Conservation (phyloP, 441 rosid genomes). For the Croton laevigatus region DNA sequence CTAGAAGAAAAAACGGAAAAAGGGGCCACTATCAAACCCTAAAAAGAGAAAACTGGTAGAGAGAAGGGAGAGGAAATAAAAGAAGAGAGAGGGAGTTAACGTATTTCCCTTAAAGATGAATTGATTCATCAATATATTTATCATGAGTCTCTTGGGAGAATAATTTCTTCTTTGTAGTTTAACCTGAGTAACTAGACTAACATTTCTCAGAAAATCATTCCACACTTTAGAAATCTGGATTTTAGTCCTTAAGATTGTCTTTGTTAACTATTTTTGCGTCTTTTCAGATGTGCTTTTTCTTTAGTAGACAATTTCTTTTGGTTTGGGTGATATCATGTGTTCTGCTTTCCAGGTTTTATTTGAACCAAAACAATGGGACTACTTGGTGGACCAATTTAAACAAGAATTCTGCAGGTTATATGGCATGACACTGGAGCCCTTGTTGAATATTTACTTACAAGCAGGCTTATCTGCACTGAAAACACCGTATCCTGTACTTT, state of each 20-base stretch:
- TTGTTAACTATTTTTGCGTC: neutral
- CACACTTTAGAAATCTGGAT: neutral
- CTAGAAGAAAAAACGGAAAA: too few relatives aligned
- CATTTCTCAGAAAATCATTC: neutral
- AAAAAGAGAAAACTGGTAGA: too few relatives aligned
- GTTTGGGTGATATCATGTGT: constrained; percentile 4
- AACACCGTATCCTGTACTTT: constrained; percentile 72
- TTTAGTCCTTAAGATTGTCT: neutral
- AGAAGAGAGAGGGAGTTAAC: too few relatives aligned
- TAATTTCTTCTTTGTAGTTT: neutral
- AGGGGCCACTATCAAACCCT: too few relatives aligned
- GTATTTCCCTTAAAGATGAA: neutral
- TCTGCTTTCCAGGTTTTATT: constrained; percentile 58
- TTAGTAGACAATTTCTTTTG: neutral
- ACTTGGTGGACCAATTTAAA: constrained; percentile 79
- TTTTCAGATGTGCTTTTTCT: neutral
- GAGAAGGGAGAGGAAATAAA: too few relatives aligned
- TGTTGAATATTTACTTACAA: constrained; percentile 83
- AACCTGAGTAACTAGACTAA: too few relatives aligned
- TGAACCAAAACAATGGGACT: constrained; percentile 85
- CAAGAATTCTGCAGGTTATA: constrained; percentile 87
- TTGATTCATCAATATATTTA: neutral
- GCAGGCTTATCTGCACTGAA: constrained; percentile 95
- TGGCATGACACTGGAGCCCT: constrained; percentile 93
- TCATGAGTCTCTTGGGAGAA: neutral